Evolutionary conservation across 192 early-diverging fungal genomes (phyloP).

Genomic region (Coemansia sp.): DNA sequence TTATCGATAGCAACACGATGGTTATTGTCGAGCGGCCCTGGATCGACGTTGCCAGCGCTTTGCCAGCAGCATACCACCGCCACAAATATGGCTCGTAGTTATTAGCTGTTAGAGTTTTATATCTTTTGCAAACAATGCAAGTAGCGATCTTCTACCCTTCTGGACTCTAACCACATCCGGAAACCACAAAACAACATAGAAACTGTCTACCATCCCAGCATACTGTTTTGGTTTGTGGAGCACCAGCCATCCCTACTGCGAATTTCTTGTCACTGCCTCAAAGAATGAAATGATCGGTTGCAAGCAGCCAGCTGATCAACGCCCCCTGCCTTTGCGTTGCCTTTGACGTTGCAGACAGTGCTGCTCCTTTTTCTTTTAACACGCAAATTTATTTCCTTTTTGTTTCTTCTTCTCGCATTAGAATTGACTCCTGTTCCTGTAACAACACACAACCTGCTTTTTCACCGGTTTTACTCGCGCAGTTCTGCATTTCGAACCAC

Average conservation of each 20-base stretch:
- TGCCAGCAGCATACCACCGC: conserved; percentile 81
- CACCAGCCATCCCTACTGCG: not conserved
- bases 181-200: not conserved
- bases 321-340: not conserved
- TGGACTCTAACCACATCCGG: not conserved
- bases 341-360: not conserved
- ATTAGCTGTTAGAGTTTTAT: not conserved
- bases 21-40: conserved; percentile 88
- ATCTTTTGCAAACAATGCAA: not conserved
- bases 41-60: conserved; percentile 68
- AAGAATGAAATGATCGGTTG: not conserved
- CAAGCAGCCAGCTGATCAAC: not conserved
- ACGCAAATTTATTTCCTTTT: not conserved
- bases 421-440: not conserved
- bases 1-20: conserved; percentile 68
- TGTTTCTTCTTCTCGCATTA: not conserved
- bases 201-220: not conserved
- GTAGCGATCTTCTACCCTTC: not conserved
- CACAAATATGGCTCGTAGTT: conserved; percentile 72
- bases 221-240: not conserved
- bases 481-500: not conserved
- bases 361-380: not conserved
- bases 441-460: not conserved
- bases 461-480: not conserved
- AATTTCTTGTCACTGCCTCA: not conserved